Evolutionary conservation across 345 rosid species (phyloP).

Genomic region (Nephelium lappaceum): DNA sequence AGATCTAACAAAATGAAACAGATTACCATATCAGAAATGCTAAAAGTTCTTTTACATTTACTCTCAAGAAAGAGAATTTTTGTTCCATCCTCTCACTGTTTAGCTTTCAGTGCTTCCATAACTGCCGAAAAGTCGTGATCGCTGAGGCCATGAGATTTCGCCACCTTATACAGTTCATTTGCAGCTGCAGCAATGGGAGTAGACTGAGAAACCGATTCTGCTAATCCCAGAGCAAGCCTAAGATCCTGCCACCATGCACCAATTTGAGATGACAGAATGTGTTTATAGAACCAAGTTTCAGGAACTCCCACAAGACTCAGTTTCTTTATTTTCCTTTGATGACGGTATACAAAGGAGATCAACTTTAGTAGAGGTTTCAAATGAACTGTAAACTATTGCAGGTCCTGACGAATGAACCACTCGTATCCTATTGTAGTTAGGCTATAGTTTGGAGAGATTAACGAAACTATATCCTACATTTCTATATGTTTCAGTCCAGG

Average conservation of each 20-base stretch:
- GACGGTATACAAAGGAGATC: background rate
- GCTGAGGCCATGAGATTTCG: constrained; percentile 76
- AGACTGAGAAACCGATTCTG: constrained; percentile 86
- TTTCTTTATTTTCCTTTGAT: background rate
- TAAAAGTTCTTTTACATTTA: background rate
- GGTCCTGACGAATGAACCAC: background rate
- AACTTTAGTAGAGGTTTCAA: background rate
- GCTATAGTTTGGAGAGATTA: background rate
- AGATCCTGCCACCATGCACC: constrained; percentile 58
- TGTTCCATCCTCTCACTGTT: constrained; percentile 7
- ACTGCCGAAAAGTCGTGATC: constrained; percentile 93
- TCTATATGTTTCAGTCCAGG: background rate
- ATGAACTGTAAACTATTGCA: background rate
- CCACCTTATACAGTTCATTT: constrained; percentile 84
- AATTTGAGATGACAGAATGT: background rate
- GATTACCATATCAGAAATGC: background rate
- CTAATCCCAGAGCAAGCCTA: constrained; percentile 87
- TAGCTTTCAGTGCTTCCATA: constrained; percentile 79
- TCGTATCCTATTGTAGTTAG: background rate
- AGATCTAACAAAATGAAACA: background rate
- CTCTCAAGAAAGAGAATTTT: background rate
- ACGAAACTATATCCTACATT: background rate
- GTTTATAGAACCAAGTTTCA: background rate
- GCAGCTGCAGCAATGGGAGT: constrained; percentile 93
- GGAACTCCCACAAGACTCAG: background rate